Conservation (phyloP, 371 early-diverging fungal species). For the Mucor velutinosus region DNA sequence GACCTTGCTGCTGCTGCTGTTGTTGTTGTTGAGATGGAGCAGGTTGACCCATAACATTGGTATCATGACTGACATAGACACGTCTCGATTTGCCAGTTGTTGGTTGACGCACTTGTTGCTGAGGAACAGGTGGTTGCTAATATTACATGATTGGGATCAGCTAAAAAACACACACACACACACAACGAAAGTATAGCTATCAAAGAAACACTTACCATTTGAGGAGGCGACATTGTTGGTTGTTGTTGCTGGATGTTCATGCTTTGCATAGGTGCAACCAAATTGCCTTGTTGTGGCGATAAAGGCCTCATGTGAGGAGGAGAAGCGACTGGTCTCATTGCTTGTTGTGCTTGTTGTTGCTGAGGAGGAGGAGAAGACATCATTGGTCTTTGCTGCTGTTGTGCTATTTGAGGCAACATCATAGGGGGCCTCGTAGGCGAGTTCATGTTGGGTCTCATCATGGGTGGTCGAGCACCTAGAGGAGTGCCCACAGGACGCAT, state of each 20-base stretch:
- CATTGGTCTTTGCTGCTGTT: slow-evolving; percentile 2
- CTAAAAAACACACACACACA: too few species aligned
- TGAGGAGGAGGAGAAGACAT: not conserved
- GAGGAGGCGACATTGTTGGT: slow-evolving; percentile 4
- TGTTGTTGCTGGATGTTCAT: slow-evolving; percentile 33
- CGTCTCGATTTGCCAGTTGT: slow-evolving; percentile 29
- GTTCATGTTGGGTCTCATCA: slow-evolving; percentile 3
- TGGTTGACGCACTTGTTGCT: not conserved
- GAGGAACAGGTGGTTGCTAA: not conserved
- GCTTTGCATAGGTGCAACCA: slow-evolving; percentile 36
- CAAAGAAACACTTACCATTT: not conserved
- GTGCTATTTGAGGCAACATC: not conserved
- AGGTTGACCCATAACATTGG: slow-evolving; percentile 18
- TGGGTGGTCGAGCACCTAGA: slow-evolving; percentile 8
- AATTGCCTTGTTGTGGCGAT: slow-evolving; percentile 12
- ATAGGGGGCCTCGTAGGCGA: slow-evolving; percentile 6
- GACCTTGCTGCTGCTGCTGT: not conserved
- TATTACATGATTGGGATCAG: not conserved
- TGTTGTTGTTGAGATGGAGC: slow-evolving; percentile 4
- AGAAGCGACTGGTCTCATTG: not conserved
- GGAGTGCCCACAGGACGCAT: slow-evolving; percentile 4
- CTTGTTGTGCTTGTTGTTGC: not conserved
- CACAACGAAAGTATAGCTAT: too few species aligned
- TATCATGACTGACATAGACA: slow-evolving; percentile 44
- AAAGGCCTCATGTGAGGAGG: slow-evolving; percentile 5